Evolutionary conservation across 2,329 filamentous ascomycete genomes (phyloP).

Genomic region (Colletotrichum sp.): DNA sequence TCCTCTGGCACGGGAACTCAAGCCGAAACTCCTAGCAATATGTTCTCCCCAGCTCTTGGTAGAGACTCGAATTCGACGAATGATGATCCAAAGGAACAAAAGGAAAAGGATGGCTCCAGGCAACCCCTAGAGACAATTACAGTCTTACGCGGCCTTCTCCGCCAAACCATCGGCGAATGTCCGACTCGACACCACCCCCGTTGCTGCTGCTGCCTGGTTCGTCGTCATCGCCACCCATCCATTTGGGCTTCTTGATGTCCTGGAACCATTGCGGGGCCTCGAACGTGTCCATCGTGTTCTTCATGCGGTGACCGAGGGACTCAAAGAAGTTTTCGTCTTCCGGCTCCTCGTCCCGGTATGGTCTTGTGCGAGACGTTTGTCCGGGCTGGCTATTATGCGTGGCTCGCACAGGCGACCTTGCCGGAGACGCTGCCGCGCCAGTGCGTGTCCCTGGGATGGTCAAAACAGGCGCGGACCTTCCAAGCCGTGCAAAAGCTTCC

Average conservation of each 20-base stretch:
- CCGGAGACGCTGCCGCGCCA: slow-evolving; percentile 35
- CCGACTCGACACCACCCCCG: slow-evolving; percentile 29
- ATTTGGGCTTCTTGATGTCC: slow-evolving; percentile 79
- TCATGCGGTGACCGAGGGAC: slow-evolving; percentile 81
- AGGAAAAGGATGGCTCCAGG: not conserved
- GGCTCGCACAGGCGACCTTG: slow-evolving; percentile 48
- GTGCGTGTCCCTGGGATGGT: slow-evolving; percentile 47
- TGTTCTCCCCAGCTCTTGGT: slow-evolving; percentile 24
- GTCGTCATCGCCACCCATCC: slow-evolving; percentile 71
- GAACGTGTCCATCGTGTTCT: slow-evolving; percentile 88
- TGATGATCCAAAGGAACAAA: not conserved
- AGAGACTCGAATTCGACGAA: slow-evolving; percentile 16
- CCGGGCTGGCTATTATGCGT: slow-evolving; percentile 36
- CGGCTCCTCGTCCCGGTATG: slow-evolving; percentile 53
- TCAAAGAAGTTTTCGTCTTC: slow-evolving; percentile 83
- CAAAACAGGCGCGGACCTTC: slow-evolving; percentile 49
- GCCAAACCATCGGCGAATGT: slow-evolving; percentile 64
- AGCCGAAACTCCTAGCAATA: slow-evolving; percentile 21
- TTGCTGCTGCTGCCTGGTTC: slow-evolving; percentile 29
- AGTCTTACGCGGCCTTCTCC: slow-evolving; percentile 40
- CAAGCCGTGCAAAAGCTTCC: slow-evolving; percentile 40
- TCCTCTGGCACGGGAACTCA: slow-evolving; percentile 9
- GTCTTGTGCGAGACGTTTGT: slow-evolving; percentile 20
- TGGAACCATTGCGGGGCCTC: slow-evolving; percentile 84
- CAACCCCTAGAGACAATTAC: not conserved